Evolutionary conservation across 805 yeast species (phyloP), one percentile per base, ranked within the genome.

Genomic region (Scheffersomyces coipomensis): DNA sequence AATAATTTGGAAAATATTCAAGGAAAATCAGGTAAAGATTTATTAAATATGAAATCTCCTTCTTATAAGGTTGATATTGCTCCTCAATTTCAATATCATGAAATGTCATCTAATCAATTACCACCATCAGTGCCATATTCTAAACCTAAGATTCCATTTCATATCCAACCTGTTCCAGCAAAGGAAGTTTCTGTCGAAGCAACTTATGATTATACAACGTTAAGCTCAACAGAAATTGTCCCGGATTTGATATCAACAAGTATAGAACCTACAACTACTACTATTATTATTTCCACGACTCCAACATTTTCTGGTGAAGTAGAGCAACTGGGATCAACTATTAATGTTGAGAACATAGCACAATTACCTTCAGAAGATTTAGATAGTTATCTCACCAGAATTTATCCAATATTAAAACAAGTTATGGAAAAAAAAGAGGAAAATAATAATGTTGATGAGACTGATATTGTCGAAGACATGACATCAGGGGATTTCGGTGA

Each of bases 21-120:
- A 27, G 30, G 30, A 27, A 27, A 13, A 27, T 27, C 30, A 5
- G 41, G 30, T 1, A 52, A 51, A 30, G 51, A 51, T 18, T 26
- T 56, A 9, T 36, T 49, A 12, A 51, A 49, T 33, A 47, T 39
- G 48, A 52, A 53, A 35, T 39, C 31, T 16, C 41, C 53, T 2
- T 44, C 59, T 6, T 34, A 56, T 44, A 48, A 55, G 24, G 38
- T 58, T 3, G 45, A 52, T 4, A 44, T 58, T 2, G 33, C 37
- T 4, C 62, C 64, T 6, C 62, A 57, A 39, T 52, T 53, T 30
- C 46, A 43, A 12, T 33, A 45, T 32, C 61, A 56, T 37, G 33
- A 34, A 10, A 33, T 34, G 19, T 19, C 33, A 6, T 10, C 19
- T 11, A 17, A 24, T 18, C 39, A 36, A 12, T 19, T 11, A 5